These are phyloP conservation scores for Heliocybe sulcata DNA, from an alignment of 1,284 basidiomycete species.

Conservation along the genomic window DNA sequence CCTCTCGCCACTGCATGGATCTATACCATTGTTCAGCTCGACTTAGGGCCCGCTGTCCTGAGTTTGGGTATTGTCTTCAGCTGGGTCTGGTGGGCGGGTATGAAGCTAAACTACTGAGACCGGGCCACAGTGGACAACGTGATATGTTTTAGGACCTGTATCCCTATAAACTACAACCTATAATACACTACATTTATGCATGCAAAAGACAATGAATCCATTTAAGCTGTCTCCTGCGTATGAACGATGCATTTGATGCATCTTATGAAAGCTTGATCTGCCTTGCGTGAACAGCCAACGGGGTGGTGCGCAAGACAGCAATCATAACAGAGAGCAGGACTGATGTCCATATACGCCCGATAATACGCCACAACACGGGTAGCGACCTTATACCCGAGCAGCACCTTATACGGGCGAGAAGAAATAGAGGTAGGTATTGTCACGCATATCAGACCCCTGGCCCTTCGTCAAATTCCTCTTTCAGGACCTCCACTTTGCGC, in stretches of 20 bases:
- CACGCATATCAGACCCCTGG: slow-evolving; percentile 34
- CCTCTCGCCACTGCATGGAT: slow-evolving; percentile 72
- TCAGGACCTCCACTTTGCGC: slow-evolving; percentile 60
- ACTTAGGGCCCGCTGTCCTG: slow-evolving; percentile 51
- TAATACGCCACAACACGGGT: slow-evolving; percentile 68
- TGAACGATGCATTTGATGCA: background rate
- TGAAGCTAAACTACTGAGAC: slow-evolving; percentile 33
- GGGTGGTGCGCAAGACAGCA: background rate
- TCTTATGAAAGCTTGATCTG: background rate
- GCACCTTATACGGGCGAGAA: slow-evolving; percentile 76
- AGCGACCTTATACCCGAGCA: slow-evolving; percentile 54
- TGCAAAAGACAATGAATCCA: no score
- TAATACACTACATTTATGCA: background rate
- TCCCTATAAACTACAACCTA: no score
- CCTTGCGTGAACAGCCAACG: background rate
- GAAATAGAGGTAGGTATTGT: background rate
- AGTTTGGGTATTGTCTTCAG: slow-evolving; percentile 43
- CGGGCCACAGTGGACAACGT: background rate
- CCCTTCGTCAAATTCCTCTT: slow-evolving; percentile 54
- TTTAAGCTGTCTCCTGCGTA: background rate
- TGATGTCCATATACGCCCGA: slow-evolving; percentile 50
- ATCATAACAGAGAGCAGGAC: background rate
- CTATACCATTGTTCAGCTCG: slow-evolving; percentile 60
- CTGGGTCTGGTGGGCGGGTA: slow-evolving; percentile 55
- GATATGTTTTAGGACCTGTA: no score